A percentile compares a stretch with the other conserved stretches of the same genome.
Evolutionary conservation across 495 filamentous ascomycete genomes (phyloP).

Genomic region (Aspergillus campestris): DNA sequence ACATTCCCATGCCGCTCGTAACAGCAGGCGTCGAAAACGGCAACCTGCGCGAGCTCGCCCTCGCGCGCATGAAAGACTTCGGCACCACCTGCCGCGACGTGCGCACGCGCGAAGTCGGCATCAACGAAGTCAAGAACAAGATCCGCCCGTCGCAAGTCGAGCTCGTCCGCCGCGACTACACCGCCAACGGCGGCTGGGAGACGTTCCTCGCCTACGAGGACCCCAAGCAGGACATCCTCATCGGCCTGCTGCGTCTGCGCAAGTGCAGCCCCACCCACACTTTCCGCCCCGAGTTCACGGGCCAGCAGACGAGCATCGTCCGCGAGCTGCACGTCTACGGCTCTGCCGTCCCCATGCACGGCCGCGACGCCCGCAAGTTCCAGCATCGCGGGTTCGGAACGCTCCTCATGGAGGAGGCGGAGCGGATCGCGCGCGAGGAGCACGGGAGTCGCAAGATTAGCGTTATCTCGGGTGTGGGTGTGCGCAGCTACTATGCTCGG

Average conservation of each 20-base stretch:
- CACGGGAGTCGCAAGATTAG: constrained; percentile 89
- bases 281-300: constrained; percentile 77
- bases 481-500: constrained; percentile 86
- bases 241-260: constrained; percentile 79
- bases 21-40: constrained; percentile 97
- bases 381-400: constrained; percentile 98
- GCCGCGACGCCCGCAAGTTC: constrained; percentile 87
- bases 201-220: constrained; percentile 98
- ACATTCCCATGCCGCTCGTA: constrained; percentile 97
- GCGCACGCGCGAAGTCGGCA: constrained; percentile 92
- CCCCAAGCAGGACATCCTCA: constrained; percentile 95
- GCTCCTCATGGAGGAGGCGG: constrained; percentile 93
- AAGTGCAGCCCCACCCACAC: constrained; percentile 87
- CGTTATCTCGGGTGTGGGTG: constrained; percentile 92
- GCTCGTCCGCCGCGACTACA: constrained; percentile 90
- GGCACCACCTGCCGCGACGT: constrained; percentile 96
- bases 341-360: constrained; percentile 89
- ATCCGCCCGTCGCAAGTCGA: constrained; percentile 95
- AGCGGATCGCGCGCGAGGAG: constrained; percentile 87
- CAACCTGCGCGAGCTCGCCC: constrained; percentile 84
- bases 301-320: constrained; percentile 83
- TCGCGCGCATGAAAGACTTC: constrained; percentile 97
- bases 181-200: constrained; percentile 94
- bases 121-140: constrained; percentile 98
- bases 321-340: constrained; percentile 96